Base-by-base conservation (phyloP, 2,329 filamentous ascomycete genomes). In the Chrysoporthe cubensis region DNA sequence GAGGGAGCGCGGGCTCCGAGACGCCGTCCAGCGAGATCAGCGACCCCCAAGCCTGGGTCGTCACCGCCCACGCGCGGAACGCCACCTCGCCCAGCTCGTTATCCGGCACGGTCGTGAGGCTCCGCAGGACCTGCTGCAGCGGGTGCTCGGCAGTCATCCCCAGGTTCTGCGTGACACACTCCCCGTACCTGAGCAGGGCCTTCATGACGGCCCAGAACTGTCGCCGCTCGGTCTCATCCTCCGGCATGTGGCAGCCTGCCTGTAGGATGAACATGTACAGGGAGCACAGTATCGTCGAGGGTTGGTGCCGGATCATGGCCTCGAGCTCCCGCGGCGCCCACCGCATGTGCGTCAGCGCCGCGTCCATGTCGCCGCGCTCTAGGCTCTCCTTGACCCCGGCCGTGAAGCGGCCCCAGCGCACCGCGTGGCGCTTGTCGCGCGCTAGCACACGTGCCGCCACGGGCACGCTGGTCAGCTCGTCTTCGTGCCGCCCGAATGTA, bases 181-280 rank as follows among this genome's bases (percentile, higher is more conserved):
- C 57, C 34, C 57, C 64, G 48, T 66, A 66, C 18, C 37, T 54
- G 48, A 66, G 64, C 1, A 66, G 58, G 4, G 64, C 37, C 46
- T 62, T 66, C n/a, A 66, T 42, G 11, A 66, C 57, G 26, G 54
- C 26, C 48, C 58, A 54, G 48, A 66, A 66, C 26, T 66, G 64
- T 5, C 26, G 13, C 11, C 50, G 21, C 11, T 54, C 26, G 11
- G 16, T 16, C 21, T 6, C 32, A 5, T 13, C 34, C 14, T 14
- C 54, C 5, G 54, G 54, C 34, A 57, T 40, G 34, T 54, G 44
- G 7, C 48, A 37, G 32, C 21, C 59, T 18, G 59, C 37, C 46
- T 66, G 64, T 26, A 66, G 57, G 46, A 66, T 54, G 4, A 66
- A 34, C 64, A 62, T 46, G 58, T 62, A 66, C 2, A 66, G 60